These are phyloP conservation scores for Ceratobasidium sp. DNA, from an alignment of 1,284 basidiomycete genomes.

Conservation along the genomic window DNA sequence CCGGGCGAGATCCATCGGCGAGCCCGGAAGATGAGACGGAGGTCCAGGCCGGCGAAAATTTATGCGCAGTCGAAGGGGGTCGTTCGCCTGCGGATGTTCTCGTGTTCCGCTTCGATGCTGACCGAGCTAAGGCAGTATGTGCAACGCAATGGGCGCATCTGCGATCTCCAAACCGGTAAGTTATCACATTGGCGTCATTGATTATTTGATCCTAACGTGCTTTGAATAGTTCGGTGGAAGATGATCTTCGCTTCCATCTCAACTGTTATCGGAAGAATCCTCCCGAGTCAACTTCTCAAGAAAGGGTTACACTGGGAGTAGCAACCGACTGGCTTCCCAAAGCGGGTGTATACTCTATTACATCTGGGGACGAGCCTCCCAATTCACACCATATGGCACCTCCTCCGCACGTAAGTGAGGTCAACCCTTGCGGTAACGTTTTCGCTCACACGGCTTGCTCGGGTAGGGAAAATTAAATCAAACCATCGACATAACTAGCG, in stretches of 20 bases:
- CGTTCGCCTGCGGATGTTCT: conserved; percentile 39
- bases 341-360: conserved; percentile 39
- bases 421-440: neutral
- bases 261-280: conserved; percentile 42
- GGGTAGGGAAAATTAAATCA: conserved; percentile 37
- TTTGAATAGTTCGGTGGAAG: conserved; percentile 27
- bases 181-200: conserved; percentile 12
- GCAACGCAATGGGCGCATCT: conserved; percentile 37
- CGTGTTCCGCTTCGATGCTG: conserved; percentile 40
- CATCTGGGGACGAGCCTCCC: conserved; percentile 37
- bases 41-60: conserved; percentile 36
- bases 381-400: conserved; percentile 38
- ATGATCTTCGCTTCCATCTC: conserved; percentile 42
- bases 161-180: conserved; percentile 29
- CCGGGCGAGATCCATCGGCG: conserved; percentile 4
- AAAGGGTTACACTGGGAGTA: conserved; percentile 33
- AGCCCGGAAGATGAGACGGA: conserved; percentile 28
- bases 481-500: conserved; percentile 41
- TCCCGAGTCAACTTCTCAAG: conserved; percentile 31
- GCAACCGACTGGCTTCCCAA: conserved; percentile 41
- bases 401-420: conserved; percentile 23
- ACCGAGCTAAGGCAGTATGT: conserved; percentile 38
- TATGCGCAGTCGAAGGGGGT: conserved; percentile 36
- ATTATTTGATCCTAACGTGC: conserved; percentile 2
- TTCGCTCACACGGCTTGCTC: conserved; percentile 5